Conservation (phyloP, 140 eudicot genomes). For the Bidens hawaiensis region DNA sequence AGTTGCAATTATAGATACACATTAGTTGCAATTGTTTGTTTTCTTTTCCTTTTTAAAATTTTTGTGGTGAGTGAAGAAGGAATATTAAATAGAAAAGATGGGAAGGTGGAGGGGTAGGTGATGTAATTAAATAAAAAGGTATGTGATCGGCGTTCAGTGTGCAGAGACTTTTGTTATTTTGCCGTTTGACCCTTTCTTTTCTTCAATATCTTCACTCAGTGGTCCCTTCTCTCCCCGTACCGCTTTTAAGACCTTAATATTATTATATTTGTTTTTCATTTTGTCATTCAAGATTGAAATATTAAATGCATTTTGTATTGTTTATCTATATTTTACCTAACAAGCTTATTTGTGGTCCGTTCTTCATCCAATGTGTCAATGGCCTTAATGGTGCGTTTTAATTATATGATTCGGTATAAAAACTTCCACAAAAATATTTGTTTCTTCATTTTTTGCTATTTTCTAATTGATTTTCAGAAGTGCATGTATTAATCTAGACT, state of each 20-base stretch:
- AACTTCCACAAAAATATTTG: too few species aligned
- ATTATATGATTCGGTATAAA: background rate
- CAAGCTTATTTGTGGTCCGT: background rate
- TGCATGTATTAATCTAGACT: too few species aligned
- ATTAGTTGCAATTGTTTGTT: too few species aligned
- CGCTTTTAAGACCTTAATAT: background rate
- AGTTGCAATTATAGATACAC: too few species aligned
- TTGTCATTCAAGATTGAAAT: background rate
- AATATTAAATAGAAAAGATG: constrained; percentile 25
- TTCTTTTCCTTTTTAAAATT: too few species aligned
- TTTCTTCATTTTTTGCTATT: too few species aligned
- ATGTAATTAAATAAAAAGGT: constrained; percentile 31
- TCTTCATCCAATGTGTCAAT: background rate
- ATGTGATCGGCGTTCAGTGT: background rate
- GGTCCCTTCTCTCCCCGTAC: constrained; percentile 19
- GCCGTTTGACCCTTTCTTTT: constrained; percentile 24
- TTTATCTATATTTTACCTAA: background rate
- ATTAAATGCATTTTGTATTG: background rate
- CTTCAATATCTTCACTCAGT: constrained; percentile 13
- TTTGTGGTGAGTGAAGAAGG: background rate
- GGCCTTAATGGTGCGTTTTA: background rate
- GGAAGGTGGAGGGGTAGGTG: constrained; percentile 33
- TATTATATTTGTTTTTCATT: background rate
- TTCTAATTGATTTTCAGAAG: too few species aligned
- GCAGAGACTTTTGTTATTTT: constrained; percentile 24